Evolutionary conservation across 345 rosid species (phyloP).

Genomic region (Camelina neglecta): DNA sequence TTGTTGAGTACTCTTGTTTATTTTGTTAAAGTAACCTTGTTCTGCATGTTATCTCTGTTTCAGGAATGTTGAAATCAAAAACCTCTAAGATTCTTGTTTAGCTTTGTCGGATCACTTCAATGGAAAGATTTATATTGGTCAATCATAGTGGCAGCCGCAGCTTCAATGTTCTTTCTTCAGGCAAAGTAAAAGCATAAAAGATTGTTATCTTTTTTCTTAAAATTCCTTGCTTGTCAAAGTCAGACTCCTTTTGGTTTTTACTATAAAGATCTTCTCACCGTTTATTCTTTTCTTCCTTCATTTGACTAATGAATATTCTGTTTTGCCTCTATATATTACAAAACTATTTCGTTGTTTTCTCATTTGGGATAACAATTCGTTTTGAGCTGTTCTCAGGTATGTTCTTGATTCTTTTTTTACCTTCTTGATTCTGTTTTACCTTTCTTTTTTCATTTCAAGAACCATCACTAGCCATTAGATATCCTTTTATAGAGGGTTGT

Average conservation of each 20-base stretch:
- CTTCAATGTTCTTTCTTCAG: constrained; percentile 6
- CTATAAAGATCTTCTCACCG: not conserved
- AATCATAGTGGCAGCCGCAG: not conserved
- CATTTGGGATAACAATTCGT: constrained; percentile 8
- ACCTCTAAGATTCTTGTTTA: not conserved
- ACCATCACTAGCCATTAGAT: not conserved
- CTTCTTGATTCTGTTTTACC: not conserved
- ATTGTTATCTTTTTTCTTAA: constrained; percentile 31
- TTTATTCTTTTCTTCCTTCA: constrained; percentile 30
- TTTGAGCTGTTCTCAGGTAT: constrained; percentile 11
- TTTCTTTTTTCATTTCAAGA: constrained; percentile 23
- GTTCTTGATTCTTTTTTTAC: not conserved
- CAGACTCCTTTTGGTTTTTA: not conserved
- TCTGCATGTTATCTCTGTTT: not conserved
- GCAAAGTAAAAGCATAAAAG: not conserved
- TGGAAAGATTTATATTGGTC: not conserved
- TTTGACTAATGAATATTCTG: constrained; percentile 12
- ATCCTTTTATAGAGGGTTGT: not conserved
- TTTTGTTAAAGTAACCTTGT: not conserved
- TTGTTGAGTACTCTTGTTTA: too few relatives aligned
- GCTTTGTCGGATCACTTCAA: not conserved
- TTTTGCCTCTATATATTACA: constrained; percentile 26
- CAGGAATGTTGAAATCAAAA: not conserved
- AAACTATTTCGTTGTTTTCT: not conserved
- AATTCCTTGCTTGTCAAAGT: constrained; percentile 30